phyloP scores from a whole-genome alignment of 768 basidiomycete genomes.

The Suillus occidentalis region DNA sequence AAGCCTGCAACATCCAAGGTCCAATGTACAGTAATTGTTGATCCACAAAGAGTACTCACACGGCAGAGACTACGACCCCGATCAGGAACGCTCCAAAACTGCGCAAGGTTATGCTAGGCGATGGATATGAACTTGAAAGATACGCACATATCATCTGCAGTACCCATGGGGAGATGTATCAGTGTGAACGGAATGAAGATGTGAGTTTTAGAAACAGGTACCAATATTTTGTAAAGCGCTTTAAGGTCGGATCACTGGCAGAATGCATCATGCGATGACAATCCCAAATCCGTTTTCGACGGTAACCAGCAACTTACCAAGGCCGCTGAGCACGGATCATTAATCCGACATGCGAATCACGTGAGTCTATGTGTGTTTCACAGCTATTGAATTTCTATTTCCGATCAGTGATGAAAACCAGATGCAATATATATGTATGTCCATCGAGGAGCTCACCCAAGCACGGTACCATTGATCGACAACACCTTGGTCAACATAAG shows the following conservation, averaged over 20 bases:
- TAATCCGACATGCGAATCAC: neutral
- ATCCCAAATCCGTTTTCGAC: neutral
- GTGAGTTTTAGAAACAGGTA: neutral
- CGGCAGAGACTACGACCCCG: slow-evolving; percentile 45
- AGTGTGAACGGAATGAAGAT: neutral
- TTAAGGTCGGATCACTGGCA: neutral
- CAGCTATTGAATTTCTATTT: no score
- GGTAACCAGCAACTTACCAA: neutral
- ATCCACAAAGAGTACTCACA: slow-evolving; percentile 32
- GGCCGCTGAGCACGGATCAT: neutral
- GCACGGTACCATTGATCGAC: no score
- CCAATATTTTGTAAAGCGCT: neutral
- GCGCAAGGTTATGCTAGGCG: slow-evolving; percentile 2
- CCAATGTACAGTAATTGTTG: neutral
- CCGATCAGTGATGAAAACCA: no score
- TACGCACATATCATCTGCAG: slow-evolving; percentile 31
- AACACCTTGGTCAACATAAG: no score
- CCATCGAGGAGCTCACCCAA: no score
- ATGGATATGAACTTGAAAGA: neutral
- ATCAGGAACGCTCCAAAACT: slow-evolving; percentile 49
- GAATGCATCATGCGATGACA: neutral
- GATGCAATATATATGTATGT: no score
- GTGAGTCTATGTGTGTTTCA: neutral
- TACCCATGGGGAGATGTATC: slow-evolving; percentile 1
- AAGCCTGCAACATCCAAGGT: slow-evolving; percentile 32